Base-by-base conservation (phyloP, 163 green algal species). In the Prototheca wickerhamii region DNA sequence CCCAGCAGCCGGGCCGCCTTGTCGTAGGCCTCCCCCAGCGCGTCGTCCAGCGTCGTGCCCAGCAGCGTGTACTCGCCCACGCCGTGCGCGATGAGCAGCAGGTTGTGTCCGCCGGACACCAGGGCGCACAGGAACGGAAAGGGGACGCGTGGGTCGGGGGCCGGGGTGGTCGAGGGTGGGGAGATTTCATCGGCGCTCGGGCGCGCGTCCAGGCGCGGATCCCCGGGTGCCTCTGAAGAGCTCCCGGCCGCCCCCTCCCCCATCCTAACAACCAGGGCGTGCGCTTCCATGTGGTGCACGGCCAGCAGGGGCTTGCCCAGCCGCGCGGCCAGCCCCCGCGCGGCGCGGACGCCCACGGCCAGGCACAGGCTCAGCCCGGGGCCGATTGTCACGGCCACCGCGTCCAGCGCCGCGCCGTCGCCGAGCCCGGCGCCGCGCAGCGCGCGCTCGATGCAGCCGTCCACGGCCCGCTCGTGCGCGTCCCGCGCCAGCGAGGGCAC, bases 251-350 rank as follows among this genome's bases (percentile, higher is more conserved):
- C 65, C 0, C 75, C 49, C 20, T 63, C 68, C 15, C 61, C 49
- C 59, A 88, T 60, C 2, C 84, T 69, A 1, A 85, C 82, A 49
- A 96, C 81, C 33, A 96, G 74, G 2, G 89, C 88, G 68, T 99
- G 93, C 4, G 93, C 93, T 77, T 99, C 93, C 92, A 99, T 97
- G 77, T 99, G 93, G 63, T 99, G 93, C 25, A 98, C 83, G 2
- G 76, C 73, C 8, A 98, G 73, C 0, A 98, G 67, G 4, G 86
- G 86, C 21, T 96, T 59, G 2, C 61, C 32, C 68, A 89, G 69
- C 26, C 62, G 17, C 2, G 70, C 61, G 4, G 87, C 81, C 8
- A 98, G 63, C 17, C 75, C 50, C 29, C 79, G 73, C 26, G 93
- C 93, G 73, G 96, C 95, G 25, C 66, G 58, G n/a, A 92, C 87